Base-by-base conservation (phyloP, 345 rosid species). In the Adansonia digitata region DNA sequence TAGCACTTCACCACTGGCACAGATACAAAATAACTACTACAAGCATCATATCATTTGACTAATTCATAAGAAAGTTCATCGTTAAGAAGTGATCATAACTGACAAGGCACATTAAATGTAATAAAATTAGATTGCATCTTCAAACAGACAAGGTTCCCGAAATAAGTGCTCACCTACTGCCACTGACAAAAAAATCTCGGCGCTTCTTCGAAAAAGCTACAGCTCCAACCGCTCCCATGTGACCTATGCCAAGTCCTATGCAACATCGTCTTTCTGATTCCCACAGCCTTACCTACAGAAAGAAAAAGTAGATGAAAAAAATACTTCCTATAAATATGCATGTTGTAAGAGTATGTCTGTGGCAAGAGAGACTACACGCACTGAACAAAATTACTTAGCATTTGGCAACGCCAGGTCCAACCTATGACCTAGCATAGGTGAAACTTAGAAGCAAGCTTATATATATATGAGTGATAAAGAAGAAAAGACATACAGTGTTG, bases 211-310 rank as follows among this genome's bases (percentile, higher is more conserved):
- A 86, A 81, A 95, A 93, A 76, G 96, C 91, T 77, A 95, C 86
- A 62, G 99, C 97, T 77, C 90, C 94, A 71, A 95, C 91, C 49
- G 95, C 97, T 40, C 90, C 96, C 88, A 82, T 88, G 85, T 95
- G 99, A 71, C 99, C 97, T 14, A 77, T 81, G 66, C 97, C 99
- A 78, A 95, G 77, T 81, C 98, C 98, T 79, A 95, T 75, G 78
- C 99, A 95, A 73, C 84, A 74, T 82, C 81, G 82, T 76, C 77
- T 83, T 64, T 85, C 87, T 75, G 93, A 78, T 15, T 91, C 91
- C 98, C 99, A 95, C 67, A 95, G 80, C 83, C 99, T 87, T 75
- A 91, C 93, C 99, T 95, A 75, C 56, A 85, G 18, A 69, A 69
- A 75, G 77, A 71, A 31, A 26, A 51, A 0, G 37, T 13, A 51